phyloP scores from a whole-genome alignment of 179 eudicot genomes.

The Camellia oleifera region DNA sequence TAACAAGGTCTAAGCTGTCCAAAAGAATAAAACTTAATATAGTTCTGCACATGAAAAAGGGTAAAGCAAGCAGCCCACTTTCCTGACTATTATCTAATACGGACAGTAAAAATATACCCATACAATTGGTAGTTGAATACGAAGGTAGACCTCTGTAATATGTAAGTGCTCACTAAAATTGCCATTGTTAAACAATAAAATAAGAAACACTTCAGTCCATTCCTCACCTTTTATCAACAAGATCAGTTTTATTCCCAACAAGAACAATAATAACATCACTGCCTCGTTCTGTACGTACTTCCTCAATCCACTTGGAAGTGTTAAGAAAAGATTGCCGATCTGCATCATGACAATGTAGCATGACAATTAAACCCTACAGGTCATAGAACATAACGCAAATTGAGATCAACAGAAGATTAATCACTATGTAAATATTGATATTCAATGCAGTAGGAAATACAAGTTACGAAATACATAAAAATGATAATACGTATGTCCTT shows the following conservation, averaged over 20 bases:
- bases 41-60: too few species aligned
- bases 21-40: neutral
- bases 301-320: slow-evolving; percentile 85
- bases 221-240: slow-evolving; percentile 78
- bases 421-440: neutral
- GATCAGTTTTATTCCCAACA: slow-evolving; percentile 87
- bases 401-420: neutral
- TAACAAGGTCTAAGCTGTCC: neutral
- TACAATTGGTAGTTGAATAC: neutral
- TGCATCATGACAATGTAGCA: slow-evolving; percentile 29
- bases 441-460: neutral
- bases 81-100: too few species aligned
- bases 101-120: too few species aligned
- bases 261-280: slow-evolving; percentile 80
- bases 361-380: neutral
- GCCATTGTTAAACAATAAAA: neutral
- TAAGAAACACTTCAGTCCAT: neutral
- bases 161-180: neutral
- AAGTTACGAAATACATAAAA: neutral
- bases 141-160: neutral
- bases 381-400: neutral
- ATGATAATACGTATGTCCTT: neutral
- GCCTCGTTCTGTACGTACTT: slow-evolving; percentile 80
- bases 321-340: slow-evolving; percentile 83
- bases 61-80: too few species aligned